These are phyloP conservation scores for Cantharellus cinnabarinus DNA, from an alignment of 768 basidiomycete species.

Conservation along the genomic window DNA sequence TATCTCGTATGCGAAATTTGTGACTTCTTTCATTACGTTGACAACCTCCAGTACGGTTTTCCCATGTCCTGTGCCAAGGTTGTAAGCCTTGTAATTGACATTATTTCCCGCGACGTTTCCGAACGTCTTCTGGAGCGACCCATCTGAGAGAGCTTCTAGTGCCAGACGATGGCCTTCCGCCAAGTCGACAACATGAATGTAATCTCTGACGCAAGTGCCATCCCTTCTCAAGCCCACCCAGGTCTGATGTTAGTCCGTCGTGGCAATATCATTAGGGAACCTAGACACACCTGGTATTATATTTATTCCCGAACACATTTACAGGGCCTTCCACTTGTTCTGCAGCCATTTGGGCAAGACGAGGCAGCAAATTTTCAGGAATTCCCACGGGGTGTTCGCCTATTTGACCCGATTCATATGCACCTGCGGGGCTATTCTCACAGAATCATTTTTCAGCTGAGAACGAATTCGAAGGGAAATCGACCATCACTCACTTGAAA, in stretches of 20 bases:
- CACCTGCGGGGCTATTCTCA: slow-evolving; percentile 69
- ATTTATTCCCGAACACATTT: slow-evolving; percentile 92
- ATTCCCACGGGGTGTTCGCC: slow-evolving; percentile 94
- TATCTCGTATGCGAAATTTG: slow-evolving; percentile 71
- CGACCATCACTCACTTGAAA: slow-evolving; percentile 54
- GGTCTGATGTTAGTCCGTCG: neutral
- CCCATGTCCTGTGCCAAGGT: slow-evolving; percentile 84
- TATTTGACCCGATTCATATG: slow-evolving; percentile 84
- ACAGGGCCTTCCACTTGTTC: slow-evolving; percentile 57
- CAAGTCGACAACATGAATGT: slow-evolving; percentile 82
- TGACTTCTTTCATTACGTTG: slow-evolving; percentile 83
- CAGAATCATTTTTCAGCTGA: neutral
- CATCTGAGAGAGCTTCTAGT: slow-evolving; percentile 53
- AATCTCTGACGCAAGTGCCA: slow-evolving; percentile 95
- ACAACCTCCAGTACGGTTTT: slow-evolving; percentile 87
- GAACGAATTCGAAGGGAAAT: neutral
- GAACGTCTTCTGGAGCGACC: slow-evolving; percentile 27
- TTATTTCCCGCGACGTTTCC: slow-evolving; percentile 26
- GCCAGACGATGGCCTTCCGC: slow-evolving; percentile 88
- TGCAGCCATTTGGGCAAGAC: slow-evolving; percentile 86
- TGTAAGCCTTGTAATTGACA: slow-evolving; percentile 73
- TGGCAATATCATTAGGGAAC: neutral
- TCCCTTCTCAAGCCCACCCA: slow-evolving; percentile 30
- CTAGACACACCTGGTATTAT: slow-evolving; percentile 61
- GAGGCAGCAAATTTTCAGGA: slow-evolving; percentile 83